Evolutionary conservation across 306 rosid genomes (phyloP), one percentile per base, ranked within the genome.

Genomic region (barrel medic (Medicago truncatula)): DNA sequence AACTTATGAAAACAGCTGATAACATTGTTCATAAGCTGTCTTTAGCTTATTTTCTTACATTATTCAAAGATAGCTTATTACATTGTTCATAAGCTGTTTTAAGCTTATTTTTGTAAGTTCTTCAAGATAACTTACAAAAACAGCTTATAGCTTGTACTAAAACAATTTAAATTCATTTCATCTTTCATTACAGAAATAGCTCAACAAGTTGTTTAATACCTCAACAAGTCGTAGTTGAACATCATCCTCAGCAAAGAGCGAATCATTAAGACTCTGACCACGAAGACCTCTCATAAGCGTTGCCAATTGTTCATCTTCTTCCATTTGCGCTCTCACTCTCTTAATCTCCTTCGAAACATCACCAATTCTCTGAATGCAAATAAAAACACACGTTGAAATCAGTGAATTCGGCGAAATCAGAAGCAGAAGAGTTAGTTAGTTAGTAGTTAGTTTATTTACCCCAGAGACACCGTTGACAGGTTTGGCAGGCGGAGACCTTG

Each of bases 241-340:
- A 68, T 95, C 79, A 78, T 90, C 97, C 81, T 83, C 96, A 59
- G 98, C 97, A 67, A 95, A 95, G 68, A 73, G 88, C 1, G 95
- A 90, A 76, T 95, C 98, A 11, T 50, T 89, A 69, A 95, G 78
- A 83, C 90, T 95, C 80, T 90, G 96, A 2, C 98, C 98, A 2
- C 98, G 86, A 13, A 95, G 97, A 61, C 98, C 98, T 86, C 88
- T 88, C 98, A 95, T 95, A 70, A 95, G 97, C 65, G 89, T 64
- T 11, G 98, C 89, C 81, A 95, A 75, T 47, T 95, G 93, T 81
- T 95, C 98, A 31, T 95, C 82, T 71, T 92, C 96, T 82, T 95
- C 98, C 97, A 95, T 92, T 81, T 90, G 98, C 17, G 97, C 98
- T 71, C 98, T 85, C 52, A 95, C 97, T 77, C 97, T 80, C 86